phyloP scores from a whole-genome alignment of 108 stramenopile genomes.

The Pelagomonas calceolata region DNA sequence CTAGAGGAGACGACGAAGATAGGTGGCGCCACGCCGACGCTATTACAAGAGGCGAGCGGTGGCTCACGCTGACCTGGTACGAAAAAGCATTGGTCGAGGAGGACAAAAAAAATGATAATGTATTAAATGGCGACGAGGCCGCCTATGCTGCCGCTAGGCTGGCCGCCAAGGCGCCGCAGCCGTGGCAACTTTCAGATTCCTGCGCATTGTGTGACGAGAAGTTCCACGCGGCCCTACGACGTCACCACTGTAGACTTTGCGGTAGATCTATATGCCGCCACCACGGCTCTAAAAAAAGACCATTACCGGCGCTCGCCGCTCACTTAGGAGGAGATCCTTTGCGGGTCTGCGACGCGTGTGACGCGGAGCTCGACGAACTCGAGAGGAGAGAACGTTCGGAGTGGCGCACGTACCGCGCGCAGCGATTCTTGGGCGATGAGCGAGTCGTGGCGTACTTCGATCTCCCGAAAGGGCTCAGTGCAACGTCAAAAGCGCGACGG shows the following conservation, averaged over 20 bases:
- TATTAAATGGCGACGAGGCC: background rate
- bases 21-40: no score
- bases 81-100: background rate
- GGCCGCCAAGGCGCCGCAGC: background rate
- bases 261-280: constrained; percentile 40
- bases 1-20: no score
- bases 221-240: constrained; percentile 69
- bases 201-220: constrained; percentile 42
- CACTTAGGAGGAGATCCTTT: no score
- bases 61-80: background rate
- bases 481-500: constrained; percentile 29
- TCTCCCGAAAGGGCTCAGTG: constrained; percentile 16
- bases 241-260: constrained; percentile 84
- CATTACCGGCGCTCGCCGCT: no score
- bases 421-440: constrained; percentile 7
- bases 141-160: background rate
- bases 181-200: background rate
- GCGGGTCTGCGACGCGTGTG: background rate
- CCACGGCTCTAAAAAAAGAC: background rate
- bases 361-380: background rate
- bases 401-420: constrained; percentile 22
- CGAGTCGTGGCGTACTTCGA: constrained; percentile 26
- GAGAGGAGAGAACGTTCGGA: background rate
- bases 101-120: background rate
- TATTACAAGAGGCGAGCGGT: background rate